Evolutionary conservation across 257 asterid species (phyloP).

Genomic region (Mitragyna speciosa): DNA sequence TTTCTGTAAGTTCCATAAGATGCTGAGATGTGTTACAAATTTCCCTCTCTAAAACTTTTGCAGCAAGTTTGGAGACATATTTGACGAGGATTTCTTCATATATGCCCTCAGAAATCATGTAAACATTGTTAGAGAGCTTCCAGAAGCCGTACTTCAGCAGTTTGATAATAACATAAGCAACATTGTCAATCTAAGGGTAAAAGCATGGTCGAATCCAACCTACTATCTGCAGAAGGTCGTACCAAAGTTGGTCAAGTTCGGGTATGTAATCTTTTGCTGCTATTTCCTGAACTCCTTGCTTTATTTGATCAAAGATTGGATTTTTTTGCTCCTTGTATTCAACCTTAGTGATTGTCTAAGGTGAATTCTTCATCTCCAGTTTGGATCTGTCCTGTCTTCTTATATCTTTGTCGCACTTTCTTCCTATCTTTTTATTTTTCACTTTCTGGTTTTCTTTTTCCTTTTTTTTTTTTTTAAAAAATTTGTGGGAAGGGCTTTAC

Average conservation of each 20-base stretch:
- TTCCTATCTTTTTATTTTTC: background rate
- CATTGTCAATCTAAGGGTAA: constrained; percentile 88
- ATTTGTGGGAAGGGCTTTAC: background rate
- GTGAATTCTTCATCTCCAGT: background rate
- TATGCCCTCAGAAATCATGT: constrained; percentile 93
- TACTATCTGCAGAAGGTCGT: constrained; percentile 86
- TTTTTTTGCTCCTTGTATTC: background rate
- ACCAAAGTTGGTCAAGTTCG: constrained; percentile 74
- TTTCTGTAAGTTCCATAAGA: background rate
- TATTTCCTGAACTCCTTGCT: background rate
- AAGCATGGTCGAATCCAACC: constrained; percentile 90
- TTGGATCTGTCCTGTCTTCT: background rate
- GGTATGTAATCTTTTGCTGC: constrained; percentile 49
- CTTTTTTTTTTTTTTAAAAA: background rate
- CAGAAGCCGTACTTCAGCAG: constrained; percentile 70
- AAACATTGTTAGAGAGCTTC: constrained; percentile 71
- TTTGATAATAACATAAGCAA: constrained; percentile 82
- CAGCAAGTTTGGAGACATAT: constrained; percentile 95
- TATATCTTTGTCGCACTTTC: background rate
- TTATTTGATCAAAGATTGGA: background rate
- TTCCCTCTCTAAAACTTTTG: constrained; percentile 25
- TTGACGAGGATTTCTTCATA: constrained; percentile 96
- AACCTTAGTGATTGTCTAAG: background rate
- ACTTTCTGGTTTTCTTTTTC: no score
- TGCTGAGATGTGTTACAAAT: constrained; percentile 4